Evolutionary conservation across 73 alveolate species (phyloP), one percentile per base, ranked within the genome.

Genomic region (Paramecium octaurelia): DNA sequence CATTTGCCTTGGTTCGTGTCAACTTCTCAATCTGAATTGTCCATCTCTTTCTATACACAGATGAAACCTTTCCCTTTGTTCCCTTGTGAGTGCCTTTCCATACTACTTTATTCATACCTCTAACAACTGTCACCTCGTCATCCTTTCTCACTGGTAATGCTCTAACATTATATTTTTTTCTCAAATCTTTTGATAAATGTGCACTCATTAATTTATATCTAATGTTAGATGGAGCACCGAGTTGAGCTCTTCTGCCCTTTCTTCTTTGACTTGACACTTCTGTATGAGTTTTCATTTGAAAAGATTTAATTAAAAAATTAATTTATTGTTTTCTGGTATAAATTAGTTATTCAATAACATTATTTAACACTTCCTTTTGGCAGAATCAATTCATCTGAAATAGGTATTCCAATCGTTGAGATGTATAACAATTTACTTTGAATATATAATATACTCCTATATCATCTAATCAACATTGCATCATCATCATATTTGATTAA

Each of bases 21-120:
- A 97, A 85, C 80, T 96, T 95, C 96, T 97, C 99, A 93, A 96
- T 92, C 94, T 95, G 96, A 95, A 97, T 88, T 93, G 94, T 84
- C 98, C 98, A 97, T 93, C 95, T 97, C 96, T 95, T 96, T 93
- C 99, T 97, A 97, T 96, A 96, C 92, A 97, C 99, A 83, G 95
- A 86, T 68, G 92, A 93, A 87, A 97, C 99, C 94, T 96, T 97
- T 86, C 99, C 99, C 92, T 94, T 97, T 71, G 95, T 97, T 58
- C 96, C 97, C 93, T 97, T 97, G 87, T 89, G 69, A 34, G 71
- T 85, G 18, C 77, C 77, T 59, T 59, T 24, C 34, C 40, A 3
- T 59, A 59, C 9, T 48, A 29, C 3, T 59, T 24, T 59, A 59
- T 59, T 23, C 34, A 24, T 59, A 59, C 97, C 97, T 71, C 96